Conservation (phyloP, 2,329 filamentous ascomycete genomes). For the Fusarium sp. region DNA sequence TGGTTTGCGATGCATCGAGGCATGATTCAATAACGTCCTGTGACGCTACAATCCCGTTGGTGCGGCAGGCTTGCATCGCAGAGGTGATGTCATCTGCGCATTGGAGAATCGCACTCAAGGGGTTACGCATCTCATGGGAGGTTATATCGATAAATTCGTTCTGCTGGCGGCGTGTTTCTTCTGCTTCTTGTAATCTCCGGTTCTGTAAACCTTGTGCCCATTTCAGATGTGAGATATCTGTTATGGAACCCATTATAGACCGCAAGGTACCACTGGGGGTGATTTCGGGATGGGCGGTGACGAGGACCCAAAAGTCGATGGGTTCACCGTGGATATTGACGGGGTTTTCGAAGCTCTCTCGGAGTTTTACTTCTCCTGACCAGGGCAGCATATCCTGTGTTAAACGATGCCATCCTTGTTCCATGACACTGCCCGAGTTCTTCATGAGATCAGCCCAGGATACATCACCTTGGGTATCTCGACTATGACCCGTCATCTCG, state of each 20-base stretch:
- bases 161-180: slow-evolving; percentile 59
- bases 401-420: slow-evolving; percentile 53
- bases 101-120: slow-evolving; percentile 75
- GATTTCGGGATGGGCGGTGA: slow-evolving; percentile 50
- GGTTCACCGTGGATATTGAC: slow-evolving; percentile 43
- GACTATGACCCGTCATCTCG: slow-evolving; percentile 56
- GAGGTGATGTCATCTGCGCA: slow-evolving; percentile 74
- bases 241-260: slow-evolving; percentile 55
- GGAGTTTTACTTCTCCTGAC: slow-evolving; percentile 56
- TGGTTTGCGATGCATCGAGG: slow-evolving; percentile 78
- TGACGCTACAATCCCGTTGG: neutral
- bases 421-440: slow-evolving; percentile 46
- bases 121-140: slow-evolving; percentile 77
- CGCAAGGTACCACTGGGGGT: slow-evolving; percentile 48
- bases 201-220: slow-evolving; percentile 54
- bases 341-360: slow-evolving; percentile 35
- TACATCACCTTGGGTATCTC: slow-evolving; percentile 52
- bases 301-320: slow-evolving; percentile 58
- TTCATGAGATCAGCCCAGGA: slow-evolving; percentile 56
- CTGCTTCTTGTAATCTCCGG: slow-evolving; percentile 49
- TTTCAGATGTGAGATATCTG: slow-evolving; percentile 57
- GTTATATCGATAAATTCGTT: slow-evolving; percentile 79
- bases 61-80: slow-evolving; percentile 45
- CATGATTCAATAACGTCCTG: slow-evolving; percentile 63
- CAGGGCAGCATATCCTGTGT: slow-evolving; percentile 49